Evolutionary conservation across 345 rosid genomes (phyloP).

Genomic region (Durio zibethinus): DNA sequence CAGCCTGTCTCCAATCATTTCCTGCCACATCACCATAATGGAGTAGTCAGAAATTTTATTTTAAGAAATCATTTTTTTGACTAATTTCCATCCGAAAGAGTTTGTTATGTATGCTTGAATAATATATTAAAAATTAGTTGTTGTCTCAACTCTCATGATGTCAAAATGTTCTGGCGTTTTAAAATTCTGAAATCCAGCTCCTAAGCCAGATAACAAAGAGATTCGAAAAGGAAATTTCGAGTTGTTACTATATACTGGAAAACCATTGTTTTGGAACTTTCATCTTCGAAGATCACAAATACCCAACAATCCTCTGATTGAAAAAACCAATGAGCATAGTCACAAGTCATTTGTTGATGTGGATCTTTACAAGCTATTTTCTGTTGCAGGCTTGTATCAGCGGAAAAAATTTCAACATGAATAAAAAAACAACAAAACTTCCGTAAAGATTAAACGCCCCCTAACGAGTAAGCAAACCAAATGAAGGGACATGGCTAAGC

Average conservation of each 20-base stretch:
- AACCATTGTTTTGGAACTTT: background rate
- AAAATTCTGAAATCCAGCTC: too few relatives aligned
- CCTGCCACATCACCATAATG: background rate
- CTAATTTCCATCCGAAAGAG: too few relatives aligned
- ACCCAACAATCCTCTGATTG: too few relatives aligned
- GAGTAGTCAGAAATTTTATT: too few relatives aligned
- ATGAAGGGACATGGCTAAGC: conserved; percentile 6
- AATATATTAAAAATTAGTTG: too few relatives aligned
- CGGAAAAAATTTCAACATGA: background rate
- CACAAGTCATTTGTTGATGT: too few relatives aligned
- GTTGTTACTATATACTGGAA: background rate
- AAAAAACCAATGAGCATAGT: too few relatives aligned
- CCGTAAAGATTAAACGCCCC: background rate
- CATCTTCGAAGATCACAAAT: background rate
- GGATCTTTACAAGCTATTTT: background rate
- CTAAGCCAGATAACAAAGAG: background rate
- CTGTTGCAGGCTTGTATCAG: background rate
- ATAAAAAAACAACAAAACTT: background rate
- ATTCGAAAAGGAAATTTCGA: background rate
- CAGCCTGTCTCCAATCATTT: conserved; percentile 13
- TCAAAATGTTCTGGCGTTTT: too few relatives aligned
- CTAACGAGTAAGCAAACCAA: background rate
- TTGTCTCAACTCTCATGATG: too few relatives aligned
- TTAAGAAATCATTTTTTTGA: too few relatives aligned
- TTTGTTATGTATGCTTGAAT: too few relatives aligned